These are phyloP conservation scores for Clarireedia homoeocarpa DNA, from an alignment of 2,329 filamentous ascomycete genomes.

Conservation along the genomic window DNA sequence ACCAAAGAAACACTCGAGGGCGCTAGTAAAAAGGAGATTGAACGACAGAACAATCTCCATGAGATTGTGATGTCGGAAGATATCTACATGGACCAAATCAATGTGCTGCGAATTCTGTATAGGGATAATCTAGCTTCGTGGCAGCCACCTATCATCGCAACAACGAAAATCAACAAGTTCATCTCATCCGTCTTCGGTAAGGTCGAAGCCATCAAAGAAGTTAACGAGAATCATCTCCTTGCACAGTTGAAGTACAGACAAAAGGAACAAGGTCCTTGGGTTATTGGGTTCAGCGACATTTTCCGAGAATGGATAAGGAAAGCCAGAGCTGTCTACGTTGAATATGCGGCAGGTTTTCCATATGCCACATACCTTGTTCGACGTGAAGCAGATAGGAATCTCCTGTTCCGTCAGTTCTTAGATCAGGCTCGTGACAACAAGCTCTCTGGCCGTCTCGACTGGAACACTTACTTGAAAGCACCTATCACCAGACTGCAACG, in stretches of 20 bases:
- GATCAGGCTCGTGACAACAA: constrained; percentile 73
- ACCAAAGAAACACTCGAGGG: constrained; percentile 67
- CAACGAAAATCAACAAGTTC: constrained; percentile 72
- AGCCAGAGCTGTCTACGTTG: constrained; percentile 79
- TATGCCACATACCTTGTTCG: constrained; percentile 76
- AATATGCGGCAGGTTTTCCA: constrained; percentile 84
- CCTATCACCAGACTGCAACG: constrained; percentile 89
- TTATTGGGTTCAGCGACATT: constrained; percentile 89
- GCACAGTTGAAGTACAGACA: constrained; percentile 95
- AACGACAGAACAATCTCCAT: constrained; percentile 88
- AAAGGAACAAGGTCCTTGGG: constrained; percentile 92
- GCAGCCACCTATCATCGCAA: constrained; percentile 73
- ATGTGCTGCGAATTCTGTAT: constrained; percentile 79
- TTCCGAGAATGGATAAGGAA: constrained; percentile 98
- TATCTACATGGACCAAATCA: constrained; percentile 79
- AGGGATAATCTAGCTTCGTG: constrained; percentile 67
- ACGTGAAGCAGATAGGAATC: constrained; percentile 75
- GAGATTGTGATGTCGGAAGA: constrained; percentile 94
- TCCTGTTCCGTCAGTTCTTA: constrained; percentile 79
- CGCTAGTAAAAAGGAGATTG: constrained; percentile 76
- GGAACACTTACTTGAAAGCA: constrained; percentile 90
- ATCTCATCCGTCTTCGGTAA: constrained; percentile 83
- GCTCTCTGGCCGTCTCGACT: constrained; percentile 73
- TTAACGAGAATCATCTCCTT: constrained; percentile 87
- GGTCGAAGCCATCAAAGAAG: constrained; percentile 77